Evolutionary conservation across 2,329 filamentous ascomycete species (phyloP).

Genomic region (Dryadomyces sulphureus): DNA sequence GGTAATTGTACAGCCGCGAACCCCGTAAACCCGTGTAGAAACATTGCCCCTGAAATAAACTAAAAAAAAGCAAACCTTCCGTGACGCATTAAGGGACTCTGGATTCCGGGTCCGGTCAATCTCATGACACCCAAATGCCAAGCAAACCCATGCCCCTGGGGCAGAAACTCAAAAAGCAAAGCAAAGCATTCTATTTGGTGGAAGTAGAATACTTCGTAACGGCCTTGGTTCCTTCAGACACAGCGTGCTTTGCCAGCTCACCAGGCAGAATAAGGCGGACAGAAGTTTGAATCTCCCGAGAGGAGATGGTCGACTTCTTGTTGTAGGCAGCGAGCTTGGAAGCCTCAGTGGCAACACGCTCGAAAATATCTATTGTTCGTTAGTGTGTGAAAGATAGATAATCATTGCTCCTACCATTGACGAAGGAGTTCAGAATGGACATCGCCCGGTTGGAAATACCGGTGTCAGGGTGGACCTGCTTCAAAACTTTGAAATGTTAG

Average conservation of each 20-base stretch:
- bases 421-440: constrained; percentile 99
- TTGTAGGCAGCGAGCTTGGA: constrained; percentile 99
- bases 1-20: constrained; percentile 63
- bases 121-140: constrained; percentile 46
- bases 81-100: constrained; percentile 60
- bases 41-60: constrained; percentile 49
- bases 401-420: constrained; percentile 59
- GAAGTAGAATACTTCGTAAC: constrained; percentile 99
- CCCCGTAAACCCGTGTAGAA: constrained; percentile 55
- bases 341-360: constrained; percentile 96
- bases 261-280: constrained; percentile 95
- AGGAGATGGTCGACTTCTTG: constrained; percentile 99
- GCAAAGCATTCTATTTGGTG: constrained; percentile 64
- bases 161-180: constrained; percentile 24
- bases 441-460: constrained; percentile 99
- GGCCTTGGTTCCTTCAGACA: constrained; percentile 98
- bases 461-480: constrained; percentile 99
- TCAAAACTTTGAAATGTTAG: constrained; percentile 54
- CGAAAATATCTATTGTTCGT: constrained; percentile 71
- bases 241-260: constrained; percentile 98
- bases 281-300: constrained; percentile 97
- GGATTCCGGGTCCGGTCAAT: constrained; percentile 30
- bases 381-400: constrained; percentile 11
- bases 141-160: constrained; percentile 37
- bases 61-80: constrained; percentile 47